Evolutionary conservation across 495 filamentous ascomycete species (phyloP).

Genomic region (Xylaria castorea): DNA sequence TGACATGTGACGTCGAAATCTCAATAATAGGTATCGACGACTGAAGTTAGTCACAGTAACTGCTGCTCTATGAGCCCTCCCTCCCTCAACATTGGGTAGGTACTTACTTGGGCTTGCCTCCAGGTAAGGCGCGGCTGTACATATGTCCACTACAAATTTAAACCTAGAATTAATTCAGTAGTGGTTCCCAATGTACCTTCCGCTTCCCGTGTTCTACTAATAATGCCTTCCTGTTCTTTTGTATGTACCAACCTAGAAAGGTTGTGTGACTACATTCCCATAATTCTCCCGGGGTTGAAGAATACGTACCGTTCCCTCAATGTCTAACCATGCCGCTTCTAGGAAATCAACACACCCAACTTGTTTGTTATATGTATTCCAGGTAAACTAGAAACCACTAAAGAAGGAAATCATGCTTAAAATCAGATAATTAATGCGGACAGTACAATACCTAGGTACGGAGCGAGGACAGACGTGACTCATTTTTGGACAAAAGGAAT

Average conservation of each 20-base stretch:
- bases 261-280: neutral
- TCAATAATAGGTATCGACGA: neutral
- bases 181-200: neutral
- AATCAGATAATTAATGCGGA: neutral
- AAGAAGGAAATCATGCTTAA: neutral
- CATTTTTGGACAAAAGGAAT: neutral
- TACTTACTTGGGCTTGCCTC: no score
- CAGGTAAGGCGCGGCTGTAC: no score
- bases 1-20: neutral
- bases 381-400: neutral
- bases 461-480: neutral
- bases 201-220: neutral
- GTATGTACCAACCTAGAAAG: neutral
- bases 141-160: no score
- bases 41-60: neutral
- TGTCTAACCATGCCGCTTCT: neutral
- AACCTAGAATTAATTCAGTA: no score
- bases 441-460: neutral
- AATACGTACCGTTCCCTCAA: neutral
- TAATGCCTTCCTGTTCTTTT: neutral
- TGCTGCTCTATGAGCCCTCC: neutral
- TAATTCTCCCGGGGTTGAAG: neutral
- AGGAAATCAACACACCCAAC: neutral
- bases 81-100: no score
- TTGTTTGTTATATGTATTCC: neutral